Conservation (phyloP, 2,329 filamentous ascomycete genomes). For the Pseudogymnoascus sp. region DNA sequence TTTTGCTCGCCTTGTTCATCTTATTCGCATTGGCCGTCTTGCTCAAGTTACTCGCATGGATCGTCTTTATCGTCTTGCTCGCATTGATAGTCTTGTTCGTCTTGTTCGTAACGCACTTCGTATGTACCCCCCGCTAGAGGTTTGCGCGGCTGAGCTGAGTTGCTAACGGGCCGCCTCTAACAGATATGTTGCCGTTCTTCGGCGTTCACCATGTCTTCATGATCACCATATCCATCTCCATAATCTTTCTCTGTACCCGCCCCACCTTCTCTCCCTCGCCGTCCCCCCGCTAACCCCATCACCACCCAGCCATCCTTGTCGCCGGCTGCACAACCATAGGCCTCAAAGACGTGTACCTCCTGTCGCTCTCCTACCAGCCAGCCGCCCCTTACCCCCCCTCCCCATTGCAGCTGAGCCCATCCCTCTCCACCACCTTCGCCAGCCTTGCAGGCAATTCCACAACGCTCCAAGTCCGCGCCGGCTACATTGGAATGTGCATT, state of each 20-base stretch:
- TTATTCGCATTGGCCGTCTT: no score
- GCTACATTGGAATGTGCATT: slow-evolving; percentile 97
- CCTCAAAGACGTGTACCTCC: slow-evolving; percentile 87
- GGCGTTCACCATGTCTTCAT: slow-evolving; percentile 84
- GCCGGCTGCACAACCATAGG: slow-evolving; percentile 82
- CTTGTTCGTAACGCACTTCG: background rate
- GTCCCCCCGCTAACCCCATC: slow-evolving; percentile 10
- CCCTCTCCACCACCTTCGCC: slow-evolving; percentile 72
- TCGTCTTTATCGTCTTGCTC: no score
- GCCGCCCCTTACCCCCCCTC: slow-evolving; percentile 73
- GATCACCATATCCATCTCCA: slow-evolving; percentile 87
- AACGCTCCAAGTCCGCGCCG: slow-evolving; percentile 74
- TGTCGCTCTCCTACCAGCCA: slow-evolving; percentile 85
- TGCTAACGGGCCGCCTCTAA: background rate
- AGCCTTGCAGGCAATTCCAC: slow-evolving; percentile 82
- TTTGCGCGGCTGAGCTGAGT: background rate
- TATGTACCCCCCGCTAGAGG: background rate
- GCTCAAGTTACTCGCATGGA: no score
- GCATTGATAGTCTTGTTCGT: background rate
- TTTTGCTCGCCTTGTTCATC: no score
- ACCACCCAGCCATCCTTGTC: slow-evolving; percentile 64
- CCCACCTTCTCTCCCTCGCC: slow-evolving; percentile 9
- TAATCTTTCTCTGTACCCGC: slow-evolving; percentile 84
- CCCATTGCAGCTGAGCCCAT: slow-evolving; percentile 83
- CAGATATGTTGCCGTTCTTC: slow-evolving; percentile 54